Evolutionary conservation across 306 rosid genomes (phyloP), one percentile per base, ranked within the genome.

Genomic region (Cucumis hystrix): DNA sequence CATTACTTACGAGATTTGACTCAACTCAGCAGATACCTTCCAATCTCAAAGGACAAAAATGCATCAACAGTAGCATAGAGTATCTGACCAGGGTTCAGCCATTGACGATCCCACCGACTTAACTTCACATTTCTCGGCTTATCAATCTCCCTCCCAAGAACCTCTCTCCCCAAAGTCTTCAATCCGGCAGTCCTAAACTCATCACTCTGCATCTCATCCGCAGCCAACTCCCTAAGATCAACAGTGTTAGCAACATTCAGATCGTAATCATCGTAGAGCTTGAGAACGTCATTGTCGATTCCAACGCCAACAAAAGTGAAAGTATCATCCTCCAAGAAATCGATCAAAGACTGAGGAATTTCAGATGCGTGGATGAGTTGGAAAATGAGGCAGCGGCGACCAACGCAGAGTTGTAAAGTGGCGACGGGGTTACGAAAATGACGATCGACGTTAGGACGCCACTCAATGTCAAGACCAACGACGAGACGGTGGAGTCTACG

Each of bases 41-140:
- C 87, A 40, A 87, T 81, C 82, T 83, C 83, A 57, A 57, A 87
- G 17, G 90, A 83, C 55, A 83, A 13, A 33, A 83, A 87, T 11
- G 88, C 90, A 68, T 87, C 90, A 51, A 85, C 6, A 54, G 84
- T 81, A 49, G 90, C 90, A 71, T 87, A 87, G 76, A 41, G 82
- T 11, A 87, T 75, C 85, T 87, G 90, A 49, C 16, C 76, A 15
- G 1, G 21, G 58, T 39, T 73, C 1, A 84, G 90, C 73, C 79
- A 79, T n/a, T 51, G 61, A 37, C 13, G 60, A 62, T 87, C 88
- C 87, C 90, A 87, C 64, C 83, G 25, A 62, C 90, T 81, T 87
- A 85, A 2, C 17, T 84, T 85, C 33, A 87, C 76, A 6, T 61
- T 56, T 52, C n/a, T 81, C 28, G 91, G 84, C 85, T 87, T 87